These are phyloP conservation scores for Coemansia sp. DNA, from an alignment of 192 early-diverging fungal genomes.

Conservation along the genomic window DNA sequence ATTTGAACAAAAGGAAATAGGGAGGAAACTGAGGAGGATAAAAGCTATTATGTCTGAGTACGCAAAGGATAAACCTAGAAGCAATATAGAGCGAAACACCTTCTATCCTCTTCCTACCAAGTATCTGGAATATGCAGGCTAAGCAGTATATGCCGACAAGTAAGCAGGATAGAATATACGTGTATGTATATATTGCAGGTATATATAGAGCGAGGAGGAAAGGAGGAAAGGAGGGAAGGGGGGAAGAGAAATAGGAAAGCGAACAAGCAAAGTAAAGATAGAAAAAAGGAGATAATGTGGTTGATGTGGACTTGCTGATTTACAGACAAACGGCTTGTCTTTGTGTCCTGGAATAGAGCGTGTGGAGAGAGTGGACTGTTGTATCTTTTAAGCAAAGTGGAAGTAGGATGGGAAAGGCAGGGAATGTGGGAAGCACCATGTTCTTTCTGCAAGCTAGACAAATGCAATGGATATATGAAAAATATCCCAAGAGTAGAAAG, in stretches of 20 bases:
- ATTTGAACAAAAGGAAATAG: neutral
- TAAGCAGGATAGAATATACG: neutral
- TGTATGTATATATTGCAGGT: neutral
- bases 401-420: neutral
- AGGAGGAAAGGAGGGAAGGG: neutral
- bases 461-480: constrained; percentile 5
- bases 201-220: neutral
- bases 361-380: neutral
- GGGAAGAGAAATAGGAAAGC: neutral
- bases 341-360: neutral
- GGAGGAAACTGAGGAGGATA: neutral
- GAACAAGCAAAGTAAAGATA: too few species aligned
- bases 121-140: neutral
- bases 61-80: neutral
- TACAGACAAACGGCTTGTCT: neutral
- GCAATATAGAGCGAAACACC: neutral
- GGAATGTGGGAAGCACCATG: neutral
- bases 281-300: neutral
- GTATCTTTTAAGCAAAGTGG: neutral
- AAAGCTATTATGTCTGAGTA: neutral
- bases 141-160: neutral
- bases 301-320: neutral
- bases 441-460: constrained; percentile 1
- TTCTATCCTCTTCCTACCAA: neutral
- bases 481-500: neutral